Conservation (phyloP, 192 early-diverging fungal species). For the Podila minutissima region DNA sequence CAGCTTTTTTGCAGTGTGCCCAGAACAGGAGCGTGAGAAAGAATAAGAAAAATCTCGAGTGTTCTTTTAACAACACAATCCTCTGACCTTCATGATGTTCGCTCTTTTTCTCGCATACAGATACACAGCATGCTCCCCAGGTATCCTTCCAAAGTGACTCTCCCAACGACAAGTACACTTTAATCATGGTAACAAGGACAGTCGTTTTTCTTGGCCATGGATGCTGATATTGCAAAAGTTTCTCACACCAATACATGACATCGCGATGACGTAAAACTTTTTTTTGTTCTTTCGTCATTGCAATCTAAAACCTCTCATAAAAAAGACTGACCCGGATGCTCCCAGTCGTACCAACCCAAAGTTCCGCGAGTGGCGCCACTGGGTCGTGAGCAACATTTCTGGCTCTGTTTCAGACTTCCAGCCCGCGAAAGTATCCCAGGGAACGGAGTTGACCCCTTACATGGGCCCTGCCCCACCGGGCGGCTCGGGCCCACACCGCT, state of each 20-base stretch:
- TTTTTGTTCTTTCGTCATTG: not conserved
- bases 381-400: constrained; percentile 64
- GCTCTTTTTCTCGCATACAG: constrained; percentile 9
- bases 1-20: not conserved
- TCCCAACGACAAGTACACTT: constrained; percentile 37
- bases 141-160: constrained; percentile 29
- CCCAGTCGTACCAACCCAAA: constrained; percentile 55
- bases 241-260: not conserved
- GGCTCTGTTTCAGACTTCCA: constrained; percentile 29
- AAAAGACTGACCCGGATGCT: constrained; percentile 66
- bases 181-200: constrained; percentile 25
- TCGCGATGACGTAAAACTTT: not conserved
- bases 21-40: not conserved
- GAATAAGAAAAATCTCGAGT: not conserved
- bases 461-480: constrained; percentile 61
- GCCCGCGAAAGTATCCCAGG: constrained; percentile 28
- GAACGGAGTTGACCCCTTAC: constrained; percentile 47
- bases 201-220: not conserved
- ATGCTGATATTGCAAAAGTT: too few relatives aligned
- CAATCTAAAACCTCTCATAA: too few relatives aligned
- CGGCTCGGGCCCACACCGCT: constrained; percentile 66
- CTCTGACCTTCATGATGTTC: not conserved
- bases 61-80: not conserved
- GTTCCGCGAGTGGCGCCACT: constrained; percentile 64
- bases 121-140: constrained; percentile 30